Percentiles rank a stretch among this genome's conserved stretches.
Conservation (phyloP, 495 filamentous ascomycete species). For the Daldinia concentrica region DNA sequence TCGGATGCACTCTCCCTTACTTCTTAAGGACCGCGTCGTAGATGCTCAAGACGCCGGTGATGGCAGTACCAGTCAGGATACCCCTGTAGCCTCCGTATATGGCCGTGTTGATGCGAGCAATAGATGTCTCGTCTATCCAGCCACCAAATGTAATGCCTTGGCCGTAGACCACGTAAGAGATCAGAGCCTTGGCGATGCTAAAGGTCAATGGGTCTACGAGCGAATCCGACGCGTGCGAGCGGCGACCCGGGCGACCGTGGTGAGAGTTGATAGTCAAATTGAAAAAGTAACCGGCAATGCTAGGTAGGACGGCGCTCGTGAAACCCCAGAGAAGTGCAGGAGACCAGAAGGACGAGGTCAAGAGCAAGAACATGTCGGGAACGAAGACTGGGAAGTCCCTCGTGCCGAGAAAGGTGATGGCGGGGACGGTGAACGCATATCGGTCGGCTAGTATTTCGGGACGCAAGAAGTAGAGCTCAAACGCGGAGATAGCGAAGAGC, state of each 20-base stretch:
- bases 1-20: conserved; percentile 47
- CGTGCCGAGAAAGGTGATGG: conserved; percentile 62
- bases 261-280: conserved; percentile 70
- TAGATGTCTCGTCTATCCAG: conserved; percentile 63
- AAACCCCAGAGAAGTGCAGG: conserved; percentile 80
- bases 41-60: conserved; percentile 73
- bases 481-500: conserved; percentile 68
- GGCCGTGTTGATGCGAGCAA: conserved; percentile 69
- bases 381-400: conserved; percentile 64
- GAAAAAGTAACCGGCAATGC: conserved; percentile 82
- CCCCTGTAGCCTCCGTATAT: conserved; percentile 77
- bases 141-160: conserved; percentile 73
- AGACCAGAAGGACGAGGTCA: conserved; percentile 83
- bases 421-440: conserved; percentile 75
- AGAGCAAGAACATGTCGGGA: conserved; percentile 83
- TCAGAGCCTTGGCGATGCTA: conserved; percentile 83
- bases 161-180: conserved; percentile 80
- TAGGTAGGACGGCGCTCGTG: conserved; percentile 74
- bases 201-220: conserved; percentile 86
- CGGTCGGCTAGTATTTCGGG: conserved; percentile 70
- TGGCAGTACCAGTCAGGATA: conserved; percentile 73
- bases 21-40: conserved; percentile 88
- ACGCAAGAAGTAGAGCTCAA: conserved; percentile 70
- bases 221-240: conserved; percentile 51
- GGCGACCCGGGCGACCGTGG: conserved; percentile 45